A percentile compares a stretch with the other conserved stretches of the same genome.
These are phyloP conservation scores for Apiospora arundinis DNA, from an alignment of 2,329 filamentous ascomycete species.

Conservation along the genomic window DNA sequence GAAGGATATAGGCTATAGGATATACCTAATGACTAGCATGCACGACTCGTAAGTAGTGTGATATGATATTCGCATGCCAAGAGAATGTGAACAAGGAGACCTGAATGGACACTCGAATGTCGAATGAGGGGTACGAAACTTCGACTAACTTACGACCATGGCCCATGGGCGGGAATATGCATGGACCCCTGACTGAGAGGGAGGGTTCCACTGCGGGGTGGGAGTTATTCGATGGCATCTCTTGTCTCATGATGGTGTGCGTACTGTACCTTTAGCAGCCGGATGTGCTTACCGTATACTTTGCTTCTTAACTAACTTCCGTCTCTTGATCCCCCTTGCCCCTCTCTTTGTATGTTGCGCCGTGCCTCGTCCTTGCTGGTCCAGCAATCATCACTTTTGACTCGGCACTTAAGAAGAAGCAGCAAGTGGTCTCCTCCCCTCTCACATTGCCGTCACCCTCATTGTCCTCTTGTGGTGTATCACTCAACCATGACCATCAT, in stretches of 20 bases:
- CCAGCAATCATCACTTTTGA: neutral
- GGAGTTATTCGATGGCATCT: neutral
- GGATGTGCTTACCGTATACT: neutral
- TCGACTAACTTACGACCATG: too few species aligned
- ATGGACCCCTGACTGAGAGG: neutral
- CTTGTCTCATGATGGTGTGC: neutral
- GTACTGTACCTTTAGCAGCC: too few species aligned
- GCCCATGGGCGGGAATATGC: neutral
- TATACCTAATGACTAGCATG: neutral
- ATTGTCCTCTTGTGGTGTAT: neutral
- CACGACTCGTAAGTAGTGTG: neutral
- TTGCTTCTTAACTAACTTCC: neutral
- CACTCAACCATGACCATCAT: conserved; percentile 69
- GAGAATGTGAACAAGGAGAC: too few species aligned
- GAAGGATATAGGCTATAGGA: neutral
- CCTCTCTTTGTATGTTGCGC: neutral
- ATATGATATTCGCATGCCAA: neutral
- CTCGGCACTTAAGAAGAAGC: neutral
- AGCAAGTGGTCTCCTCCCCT: neutral
- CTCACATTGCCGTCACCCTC: neutral
- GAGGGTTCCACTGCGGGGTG: conserved; percentile 15
- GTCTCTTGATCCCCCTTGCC: neutral
- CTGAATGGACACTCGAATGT: neutral
- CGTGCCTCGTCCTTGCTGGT: conserved; percentile 4
- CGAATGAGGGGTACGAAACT: neutral